Percentiles rank a stretch among this genome's conserved stretches.
phyloP scores from a whole-genome alignment of 768 basidiomycete genomes.

The Chlorophyllum brunneum region DNA sequence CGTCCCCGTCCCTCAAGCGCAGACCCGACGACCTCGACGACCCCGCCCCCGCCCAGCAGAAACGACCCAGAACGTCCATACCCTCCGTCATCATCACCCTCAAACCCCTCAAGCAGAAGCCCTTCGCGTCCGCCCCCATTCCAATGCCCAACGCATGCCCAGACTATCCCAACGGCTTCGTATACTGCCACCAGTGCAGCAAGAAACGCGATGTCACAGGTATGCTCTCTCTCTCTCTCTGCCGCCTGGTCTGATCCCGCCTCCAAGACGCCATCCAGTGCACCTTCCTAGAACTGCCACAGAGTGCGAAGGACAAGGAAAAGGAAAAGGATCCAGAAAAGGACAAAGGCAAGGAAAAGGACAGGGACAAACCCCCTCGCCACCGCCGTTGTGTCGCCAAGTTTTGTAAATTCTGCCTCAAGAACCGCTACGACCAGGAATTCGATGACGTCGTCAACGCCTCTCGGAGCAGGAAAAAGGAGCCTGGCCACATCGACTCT shows the following conservation, averaged over 20 bases:
- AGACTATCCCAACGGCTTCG: slow-evolving; percentile 37
- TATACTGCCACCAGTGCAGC: slow-evolving; percentile 73
- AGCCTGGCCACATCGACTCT: slow-evolving; percentile 20
- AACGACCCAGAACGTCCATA: slow-evolving; percentile 30
- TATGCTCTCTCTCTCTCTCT: slow-evolving; percentile 23
- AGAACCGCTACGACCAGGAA: slow-evolving; percentile 61
- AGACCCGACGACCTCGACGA: slow-evolving; percentile 38
- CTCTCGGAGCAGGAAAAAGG: slow-evolving; percentile 14
- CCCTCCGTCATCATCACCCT: slow-evolving; percentile 17
- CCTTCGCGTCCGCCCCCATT: slow-evolving; percentile 22
- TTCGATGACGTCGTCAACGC: slow-evolving; percentile 33
- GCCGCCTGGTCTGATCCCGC: background rate
- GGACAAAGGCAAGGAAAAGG: slow-evolving; percentile 16
- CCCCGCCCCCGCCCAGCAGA: too few relatives aligned
- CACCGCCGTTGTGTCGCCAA: slow-evolving; percentile 44
- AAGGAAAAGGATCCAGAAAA: slow-evolving; percentile 23
- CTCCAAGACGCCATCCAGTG: slow-evolving; percentile 32
- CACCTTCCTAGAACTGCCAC: slow-evolving; percentile 24
- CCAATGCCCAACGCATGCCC: slow-evolving; percentile 23
- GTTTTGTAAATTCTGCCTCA: slow-evolving; percentile 65
- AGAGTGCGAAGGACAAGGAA: slow-evolving; percentile 18
- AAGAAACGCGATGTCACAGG: slow-evolving; percentile 53
- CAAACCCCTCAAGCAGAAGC: slow-evolving; percentile 18
- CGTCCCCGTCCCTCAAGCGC: slow-evolving; percentile 42
- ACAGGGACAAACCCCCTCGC: slow-evolving; percentile 6